Percentiles rank a stretch among this genome's conserved stretches.
phyloP scores from a whole-genome alignment of 2,329 filamentous ascomycete genomes.

The Tothia fuscella region DNA sequence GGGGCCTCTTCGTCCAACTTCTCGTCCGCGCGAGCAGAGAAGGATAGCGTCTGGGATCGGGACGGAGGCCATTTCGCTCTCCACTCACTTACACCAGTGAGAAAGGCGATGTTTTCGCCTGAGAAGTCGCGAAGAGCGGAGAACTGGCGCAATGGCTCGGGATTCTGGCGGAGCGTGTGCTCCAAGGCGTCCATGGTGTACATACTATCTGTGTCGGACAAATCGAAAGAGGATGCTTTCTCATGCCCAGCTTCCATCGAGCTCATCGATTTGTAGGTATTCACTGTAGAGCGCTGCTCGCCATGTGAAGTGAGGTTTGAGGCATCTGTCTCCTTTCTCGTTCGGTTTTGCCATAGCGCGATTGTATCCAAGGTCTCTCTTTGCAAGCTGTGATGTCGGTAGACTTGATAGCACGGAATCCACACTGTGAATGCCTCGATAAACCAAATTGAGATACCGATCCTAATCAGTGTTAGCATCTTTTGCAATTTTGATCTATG shows the following conservation, averaged over 20 bases:
- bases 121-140: slow-evolving; percentile 24
- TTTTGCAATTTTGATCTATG: neutral
- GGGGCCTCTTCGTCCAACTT: slow-evolving; percentile 1
- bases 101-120: slow-evolving; percentile 25
- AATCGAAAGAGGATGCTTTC: too few relatives aligned
- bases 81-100: slow-evolving; percentile 23
- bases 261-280: too few relatives aligned
- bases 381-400: slow-evolving; percentile 18
- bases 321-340: too few relatives aligned
- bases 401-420: slow-evolving; percentile 21
- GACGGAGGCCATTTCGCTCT: slow-evolving; percentile 20
- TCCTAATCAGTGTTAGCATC: neutral
- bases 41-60: slow-evolving; percentile 14
- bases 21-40: slow-evolving; percentile 17
- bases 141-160: slow-evolving; percentile 21
- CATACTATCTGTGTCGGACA: slow-evolving; percentile 19
- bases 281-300: too few relatives aligned
- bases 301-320: too few relatives aligned
- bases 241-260: too few relatives aligned
- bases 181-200: slow-evolving; percentile 24
- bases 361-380: slow-evolving; percentile 24
- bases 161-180: slow-evolving; percentile 21
- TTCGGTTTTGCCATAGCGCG: slow-evolving; percentile 22
- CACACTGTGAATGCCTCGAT: slow-evolving; percentile 21
- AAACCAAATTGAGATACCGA: slow-evolving; percentile 21